Evolutionary conservation across 2,329 filamentous ascomycete genomes (phyloP).

Genomic region (Plenodomus tracheiphilus): DNA sequence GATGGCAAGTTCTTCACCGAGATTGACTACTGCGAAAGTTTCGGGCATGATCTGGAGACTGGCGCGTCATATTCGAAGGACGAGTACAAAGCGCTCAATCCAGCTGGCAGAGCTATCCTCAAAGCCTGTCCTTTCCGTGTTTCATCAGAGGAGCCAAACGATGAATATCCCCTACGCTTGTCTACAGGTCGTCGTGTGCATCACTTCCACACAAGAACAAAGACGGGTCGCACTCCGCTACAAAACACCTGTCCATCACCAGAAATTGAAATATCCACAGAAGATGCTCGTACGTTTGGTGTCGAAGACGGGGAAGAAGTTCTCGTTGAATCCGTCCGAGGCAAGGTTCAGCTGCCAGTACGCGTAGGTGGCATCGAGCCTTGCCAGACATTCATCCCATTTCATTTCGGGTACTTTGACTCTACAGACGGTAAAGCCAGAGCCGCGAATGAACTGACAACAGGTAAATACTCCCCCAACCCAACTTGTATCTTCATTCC

Average conservation of each 20-base stretch:
- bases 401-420: slow-evolving; percentile 12
- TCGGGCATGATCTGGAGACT: slow-evolving; percentile 12
- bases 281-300: slow-evolving; percentile 1
- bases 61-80: slow-evolving; percentile 9
- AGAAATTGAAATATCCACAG: slow-evolving; percentile 6
- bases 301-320: slow-evolving; percentile 7
- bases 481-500: too few species aligned
- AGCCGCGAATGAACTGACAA: slow-evolving; percentile 8
- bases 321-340: slow-evolving; percentile 7
- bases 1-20: slow-evolving; percentile 11
- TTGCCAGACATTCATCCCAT: slow-evolving; percentile 10
- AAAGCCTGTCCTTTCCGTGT: slow-evolving; percentile 6
- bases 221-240: slow-evolving; percentile 8
- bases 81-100: slow-evolving; percentile 6
- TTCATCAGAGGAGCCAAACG: slow-evolving; percentile 5
- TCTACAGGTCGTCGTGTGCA: slow-evolving; percentile 7
- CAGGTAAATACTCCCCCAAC: slow-evolving; percentile 1
- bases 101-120: slow-evolving; percentile 7
- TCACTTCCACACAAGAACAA: slow-evolving; percentile 7
- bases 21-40: slow-evolving; percentile 9
- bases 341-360: slow-evolving; percentile 8
- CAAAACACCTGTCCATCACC: slow-evolving; percentile 5
- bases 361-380: slow-evolving; percentile 5
- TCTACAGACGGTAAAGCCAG: slow-evolving; percentile 4
- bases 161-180: slow-evolving; percentile 3